Conservation (phyloP, 257 asterid genomes). For the Phtheirospermum japonicum region DNA sequence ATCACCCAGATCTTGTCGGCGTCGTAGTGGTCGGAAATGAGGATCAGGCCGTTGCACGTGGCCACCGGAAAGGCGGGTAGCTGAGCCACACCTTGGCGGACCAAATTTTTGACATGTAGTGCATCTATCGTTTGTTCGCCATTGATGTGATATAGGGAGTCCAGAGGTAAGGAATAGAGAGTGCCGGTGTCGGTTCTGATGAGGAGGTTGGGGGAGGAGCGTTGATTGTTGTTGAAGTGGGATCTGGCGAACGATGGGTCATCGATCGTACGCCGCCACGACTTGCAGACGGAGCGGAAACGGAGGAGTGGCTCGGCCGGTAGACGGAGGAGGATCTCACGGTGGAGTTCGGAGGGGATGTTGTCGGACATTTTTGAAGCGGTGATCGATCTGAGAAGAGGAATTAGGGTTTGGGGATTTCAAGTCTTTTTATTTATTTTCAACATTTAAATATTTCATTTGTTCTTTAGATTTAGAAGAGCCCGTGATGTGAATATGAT, state of each 20-base stretch:
- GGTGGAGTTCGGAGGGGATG: not conserved
- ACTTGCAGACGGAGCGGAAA: conserved; percentile 12
- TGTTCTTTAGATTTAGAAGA: not conserved
- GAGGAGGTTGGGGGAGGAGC: not conserved
- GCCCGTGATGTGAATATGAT: not conserved
- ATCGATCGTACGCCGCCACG: conserved; percentile 18
- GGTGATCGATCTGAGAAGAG: too few relatives aligned
- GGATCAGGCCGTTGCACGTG: conserved; percentile 24
- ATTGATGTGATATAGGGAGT: not conserved
- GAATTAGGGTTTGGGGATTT: not conserved
- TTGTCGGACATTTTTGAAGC: conserved; percentile 24
- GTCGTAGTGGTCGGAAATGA: not conserved
- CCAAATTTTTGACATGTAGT: not conserved
- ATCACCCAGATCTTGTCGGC: conserved; percentile 6
- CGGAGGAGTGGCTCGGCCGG: conserved; percentile 16
- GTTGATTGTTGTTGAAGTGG: not conserved
- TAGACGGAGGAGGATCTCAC: conserved; percentile 12
- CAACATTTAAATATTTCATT: too few relatives aligned
- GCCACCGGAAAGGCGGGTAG: not conserved
- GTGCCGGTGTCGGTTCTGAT: not conserved
- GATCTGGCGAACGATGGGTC: conserved; percentile 8
- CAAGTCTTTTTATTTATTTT: not conserved
- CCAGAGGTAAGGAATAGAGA: not conserved
- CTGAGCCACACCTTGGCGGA: not conserved
- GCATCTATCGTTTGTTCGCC: not conserved